These are phyloP conservation scores for Volutella citrinella DNA, from an alignment of 2,329 filamentous ascomycete genomes.

Conservation along the genomic window DNA sequence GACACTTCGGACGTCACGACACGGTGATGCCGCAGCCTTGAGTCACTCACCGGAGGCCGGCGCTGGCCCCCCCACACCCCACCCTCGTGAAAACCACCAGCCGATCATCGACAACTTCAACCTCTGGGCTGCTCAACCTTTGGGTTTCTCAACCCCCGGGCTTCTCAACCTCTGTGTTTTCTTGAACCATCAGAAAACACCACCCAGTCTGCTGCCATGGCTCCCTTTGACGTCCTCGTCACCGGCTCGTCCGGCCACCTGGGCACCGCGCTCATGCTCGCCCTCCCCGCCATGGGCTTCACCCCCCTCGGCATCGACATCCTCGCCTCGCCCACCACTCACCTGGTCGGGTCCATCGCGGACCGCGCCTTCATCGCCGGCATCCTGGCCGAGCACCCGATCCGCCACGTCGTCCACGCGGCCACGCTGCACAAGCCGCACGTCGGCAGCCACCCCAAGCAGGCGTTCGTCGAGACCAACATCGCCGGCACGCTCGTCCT, in stretches of 20 bases:
- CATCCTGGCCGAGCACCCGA: slow-evolving; percentile 30
- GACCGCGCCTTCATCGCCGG: slow-evolving; percentile 31
- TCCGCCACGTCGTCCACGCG: slow-evolving; percentile 41
- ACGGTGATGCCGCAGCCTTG: no score
- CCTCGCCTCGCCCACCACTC: slow-evolving; percentile 34
- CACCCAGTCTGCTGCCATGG: no score
- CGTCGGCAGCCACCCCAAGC: slow-evolving; percentile 41
- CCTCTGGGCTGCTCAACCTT: no score
- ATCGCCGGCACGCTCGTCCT: slow-evolving; percentile 41
- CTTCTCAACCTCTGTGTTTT: no score
- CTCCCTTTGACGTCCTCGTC: slow-evolving; percentile 36
- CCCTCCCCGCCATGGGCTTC: slow-evolving; percentile 37
- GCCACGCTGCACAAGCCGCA: slow-evolving; percentile 49
- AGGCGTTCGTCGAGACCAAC: slow-evolving; percentile 43
- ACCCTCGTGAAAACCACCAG: no score
- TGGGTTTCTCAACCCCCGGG: no score
- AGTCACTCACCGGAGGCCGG: no score
- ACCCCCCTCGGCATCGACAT: slow-evolving; percentile 43
- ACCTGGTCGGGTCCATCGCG: slow-evolving; percentile 34
- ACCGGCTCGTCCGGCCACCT: slow-evolving; percentile 47
- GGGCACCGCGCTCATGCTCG: slow-evolving; percentile 43
- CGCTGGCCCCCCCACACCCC: no score
- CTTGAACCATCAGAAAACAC: no score
- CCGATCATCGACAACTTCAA: no score
- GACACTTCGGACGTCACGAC: no score